phyloP scores from a whole-genome alignment of 176 grass and related monocot species.

The Oryza nivara region DNA sequence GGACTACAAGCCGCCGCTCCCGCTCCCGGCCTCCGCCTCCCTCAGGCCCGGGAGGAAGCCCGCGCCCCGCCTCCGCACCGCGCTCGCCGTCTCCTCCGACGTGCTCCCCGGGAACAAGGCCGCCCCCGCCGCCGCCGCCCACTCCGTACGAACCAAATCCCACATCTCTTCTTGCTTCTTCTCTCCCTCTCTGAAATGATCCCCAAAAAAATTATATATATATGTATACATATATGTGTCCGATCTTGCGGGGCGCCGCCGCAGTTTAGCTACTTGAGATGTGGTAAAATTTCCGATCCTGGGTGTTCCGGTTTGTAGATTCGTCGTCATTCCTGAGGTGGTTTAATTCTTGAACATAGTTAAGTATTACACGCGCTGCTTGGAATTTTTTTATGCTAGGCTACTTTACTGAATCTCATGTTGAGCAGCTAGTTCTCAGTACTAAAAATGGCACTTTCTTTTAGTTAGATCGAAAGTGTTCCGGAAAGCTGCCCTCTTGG shows the following conservation, averaged over 20 bases:
- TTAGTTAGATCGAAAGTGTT: background rate
- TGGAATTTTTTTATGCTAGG: background rate
- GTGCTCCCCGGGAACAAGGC: constrained; percentile 59
- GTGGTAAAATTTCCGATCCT: constrained; percentile 20
- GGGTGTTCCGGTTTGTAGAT: background rate
- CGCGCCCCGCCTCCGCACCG: constrained; percentile 35
- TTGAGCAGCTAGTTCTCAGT: background rate
- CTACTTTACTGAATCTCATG: background rate
- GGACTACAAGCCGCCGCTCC: constrained; percentile 5
- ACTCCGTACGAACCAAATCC: constrained; percentile 35
- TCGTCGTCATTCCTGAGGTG: background rate
- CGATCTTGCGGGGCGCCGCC: background rate
- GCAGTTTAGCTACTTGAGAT: background rate
- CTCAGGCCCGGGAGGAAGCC: constrained; percentile 8
- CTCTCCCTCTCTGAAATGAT: too few relatives aligned
- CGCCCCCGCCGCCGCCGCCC: constrained; percentile 32
- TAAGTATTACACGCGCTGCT: background rate
- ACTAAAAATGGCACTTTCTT: background rate
- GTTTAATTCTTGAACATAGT: background rate
- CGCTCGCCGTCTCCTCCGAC: constrained; percentile 67
- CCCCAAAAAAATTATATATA: too few relatives aligned
- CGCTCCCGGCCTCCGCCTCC: background rate
- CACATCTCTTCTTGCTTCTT: background rate
- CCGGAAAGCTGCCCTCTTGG: background rate
- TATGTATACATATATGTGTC: too few relatives aligned